Conservation (phyloP, 1,284 basidiomycete species). For the Trametes polyzona region DNA sequence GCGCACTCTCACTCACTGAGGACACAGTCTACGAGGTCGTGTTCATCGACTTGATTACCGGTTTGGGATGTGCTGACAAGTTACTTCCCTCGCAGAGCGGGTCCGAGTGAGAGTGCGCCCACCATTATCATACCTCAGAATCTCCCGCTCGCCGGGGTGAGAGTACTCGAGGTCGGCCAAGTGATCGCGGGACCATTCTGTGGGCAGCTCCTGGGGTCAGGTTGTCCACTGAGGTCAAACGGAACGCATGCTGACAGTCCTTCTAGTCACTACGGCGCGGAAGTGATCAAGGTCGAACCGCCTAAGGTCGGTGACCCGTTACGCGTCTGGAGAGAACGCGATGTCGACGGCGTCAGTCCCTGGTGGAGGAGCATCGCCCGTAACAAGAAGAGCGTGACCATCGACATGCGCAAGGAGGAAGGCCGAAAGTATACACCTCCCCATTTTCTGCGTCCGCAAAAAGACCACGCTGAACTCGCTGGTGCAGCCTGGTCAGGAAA, state of each 20-base stretch:
- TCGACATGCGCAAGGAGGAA: slow-evolving; percentile 62
- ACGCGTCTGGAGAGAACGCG: slow-evolving; percentile 72
- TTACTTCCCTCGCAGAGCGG: too few species aligned
- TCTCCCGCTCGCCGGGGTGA: slow-evolving; percentile 59
- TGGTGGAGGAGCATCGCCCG: slow-evolving; percentile 73
- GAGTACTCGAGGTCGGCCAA: slow-evolving; percentile 72
- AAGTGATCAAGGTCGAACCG: slow-evolving; percentile 72
- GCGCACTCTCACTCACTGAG: too few species aligned
- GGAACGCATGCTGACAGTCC: too few species aligned
- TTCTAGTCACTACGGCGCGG: slow-evolving; percentile 65
- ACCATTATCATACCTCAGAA: slow-evolving; percentile 5
- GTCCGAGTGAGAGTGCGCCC: not conserved
- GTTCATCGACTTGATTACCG: too few species aligned
- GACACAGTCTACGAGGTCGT: too few species aligned
- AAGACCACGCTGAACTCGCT: too few species aligned
- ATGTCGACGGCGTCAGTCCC: slow-evolving; percentile 68
- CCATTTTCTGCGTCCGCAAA: not conserved
- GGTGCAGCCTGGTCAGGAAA: slow-evolving; percentile 63
- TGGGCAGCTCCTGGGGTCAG: slow-evolving; percentile 67
- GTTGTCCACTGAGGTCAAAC: not conserved
- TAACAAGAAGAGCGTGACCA: slow-evolving; percentile 74
- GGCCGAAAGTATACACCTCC: slow-evolving; percentile 56
- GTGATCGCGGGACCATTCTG: slow-evolving; percentile 74
- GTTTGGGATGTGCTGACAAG: too few species aligned
- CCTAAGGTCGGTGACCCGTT: slow-evolving; percentile 65